Evolutionary conservation across 179 eudicot species (phyloP).

Genomic region (Corrigiola litoralis): DNA sequence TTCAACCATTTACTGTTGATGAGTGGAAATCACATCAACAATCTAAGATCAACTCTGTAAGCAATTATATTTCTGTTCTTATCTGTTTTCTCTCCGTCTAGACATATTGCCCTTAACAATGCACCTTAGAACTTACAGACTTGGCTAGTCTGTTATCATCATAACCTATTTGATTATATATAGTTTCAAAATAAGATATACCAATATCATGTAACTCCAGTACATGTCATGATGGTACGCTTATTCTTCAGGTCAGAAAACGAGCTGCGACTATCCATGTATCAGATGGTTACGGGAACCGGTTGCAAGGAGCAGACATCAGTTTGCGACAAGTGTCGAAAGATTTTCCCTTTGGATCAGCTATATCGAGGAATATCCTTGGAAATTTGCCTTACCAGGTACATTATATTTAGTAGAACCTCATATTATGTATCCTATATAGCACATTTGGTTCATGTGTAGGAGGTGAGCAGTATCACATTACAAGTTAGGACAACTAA

Average conservation of each 20-base stretch:
- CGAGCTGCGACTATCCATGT: constrained; percentile 59
- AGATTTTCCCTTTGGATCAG: constrained; percentile 78
- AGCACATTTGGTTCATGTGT: too few species aligned
- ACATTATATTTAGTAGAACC: too few species aligned
- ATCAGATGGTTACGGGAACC: constrained; percentile 45
- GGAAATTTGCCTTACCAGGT: constrained; percentile 68
- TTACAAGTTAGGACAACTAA: too few species aligned
- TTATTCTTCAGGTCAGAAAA: constrained; percentile 56
- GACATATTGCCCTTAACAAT: too few species aligned
- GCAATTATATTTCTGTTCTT: background rate
- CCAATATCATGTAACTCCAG: too few species aligned
- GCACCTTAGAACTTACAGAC: too few species aligned
- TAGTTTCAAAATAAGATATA: too few species aligned
- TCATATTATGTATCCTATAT: too few species aligned
- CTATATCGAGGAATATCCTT: constrained; percentile 54
- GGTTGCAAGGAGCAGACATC: constrained; percentile 50
- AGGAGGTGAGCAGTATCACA: too few species aligned
- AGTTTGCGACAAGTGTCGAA: constrained; percentile 55
- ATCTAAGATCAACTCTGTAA: constrained; percentile 45
- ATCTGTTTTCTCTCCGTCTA: background rate
- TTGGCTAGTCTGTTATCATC: too few species aligned
- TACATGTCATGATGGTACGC: too few species aligned
- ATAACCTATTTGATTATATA: too few species aligned
- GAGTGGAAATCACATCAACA: constrained; percentile 65
- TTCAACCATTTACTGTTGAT: constrained; percentile 62